Base-by-base conservation (phyloP, 352 stramenopile species). In the Pythium periplocum region DNA sequence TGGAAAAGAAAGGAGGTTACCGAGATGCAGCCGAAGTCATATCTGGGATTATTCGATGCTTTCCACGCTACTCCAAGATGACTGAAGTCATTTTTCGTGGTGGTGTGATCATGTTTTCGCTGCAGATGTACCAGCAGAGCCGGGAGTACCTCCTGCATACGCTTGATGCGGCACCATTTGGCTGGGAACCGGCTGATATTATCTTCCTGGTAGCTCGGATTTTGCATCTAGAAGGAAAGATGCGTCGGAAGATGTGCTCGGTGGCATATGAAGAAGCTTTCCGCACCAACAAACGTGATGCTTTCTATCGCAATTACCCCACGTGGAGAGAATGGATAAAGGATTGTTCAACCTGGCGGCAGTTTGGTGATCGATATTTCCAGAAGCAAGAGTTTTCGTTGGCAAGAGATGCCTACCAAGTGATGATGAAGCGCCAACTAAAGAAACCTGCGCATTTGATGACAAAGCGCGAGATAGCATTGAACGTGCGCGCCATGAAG, bases 211-310 rank as follows among this genome's bases (percentile, higher is more conserved):
- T 77, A 10, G 80, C 73, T 38, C 59, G 80, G 36, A 66, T 86
- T 6, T 69, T 88, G 56, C 68, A 87, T 12, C 51, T 78, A 4
- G 80, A 90, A 57, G 73, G 77, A 1, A 56, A 59, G 37, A 17
- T 46, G 4, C 46, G 53, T 4, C 72, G 72, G 35, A 60, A 61
- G 35, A 61, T 88, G 6, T 85, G 74, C 35, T 53, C 66, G 0
- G 72, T 88, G 32, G 80, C 80, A 6, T 90, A 83, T 48, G 80
- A 90, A 41, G 80, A 88, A 48, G 71, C 77, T 4, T 87, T 85
- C 38, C 76, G 75, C 34, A 82, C 68, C 12, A 69, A 64, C 43
- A 73, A 65, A n/a, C 43, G 57, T 6, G 57, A 70, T 5, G 61
- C 63, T 6, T 62, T 55, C 41, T 62, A 58, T 31, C 43, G 53